These are phyloP conservation scores for Suhomyces tanzawaensis DNA, from an alignment of 805 yeast species.

Conservation along the genomic window DNA sequence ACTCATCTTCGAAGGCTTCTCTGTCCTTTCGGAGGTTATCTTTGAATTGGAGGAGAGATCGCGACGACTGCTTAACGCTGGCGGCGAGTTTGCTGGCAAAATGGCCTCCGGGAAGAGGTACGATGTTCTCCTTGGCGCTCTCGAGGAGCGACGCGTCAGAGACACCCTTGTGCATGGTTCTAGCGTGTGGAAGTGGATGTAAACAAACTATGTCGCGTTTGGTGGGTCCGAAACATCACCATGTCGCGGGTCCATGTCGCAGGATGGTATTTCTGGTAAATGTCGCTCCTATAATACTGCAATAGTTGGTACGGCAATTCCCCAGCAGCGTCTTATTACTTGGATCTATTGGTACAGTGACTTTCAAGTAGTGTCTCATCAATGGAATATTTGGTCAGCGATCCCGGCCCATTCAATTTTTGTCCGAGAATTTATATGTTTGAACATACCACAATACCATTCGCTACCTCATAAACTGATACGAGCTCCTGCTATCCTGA, in stretches of 20 bases:
- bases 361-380: too few species aligned
- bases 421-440: too few species aligned
- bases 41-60: slow-evolving; percentile 21
- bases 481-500: too few species aligned
- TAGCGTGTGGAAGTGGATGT: background rate
- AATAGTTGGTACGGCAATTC: too few species aligned
- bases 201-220: background rate
- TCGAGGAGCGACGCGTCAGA: slow-evolving; percentile 21
- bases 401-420: too few species aligned
- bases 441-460: too few species aligned
- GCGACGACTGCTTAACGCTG: slow-evolving; percentile 28
- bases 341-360: too few species aligned
- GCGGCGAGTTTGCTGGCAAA: slow-evolving; percentile 58
- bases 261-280: too few species aligned
- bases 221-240: background rate
- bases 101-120: slow-evolving; percentile 64
- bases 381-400: too few species aligned
- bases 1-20: slow-evolving; percentile 46
- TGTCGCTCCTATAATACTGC: too few species aligned
- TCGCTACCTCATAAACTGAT: too few species aligned
- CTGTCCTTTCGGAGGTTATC: slow-evolving; percentile 34
- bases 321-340: too few species aligned
- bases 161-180: background rate
- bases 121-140: slow-evolving; percentile 71
- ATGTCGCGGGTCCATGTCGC: slow-evolving; percentile 1